Evolutionary conservation across 345 rosid species (phyloP).

Genomic region (Litchi chinensis): DNA sequence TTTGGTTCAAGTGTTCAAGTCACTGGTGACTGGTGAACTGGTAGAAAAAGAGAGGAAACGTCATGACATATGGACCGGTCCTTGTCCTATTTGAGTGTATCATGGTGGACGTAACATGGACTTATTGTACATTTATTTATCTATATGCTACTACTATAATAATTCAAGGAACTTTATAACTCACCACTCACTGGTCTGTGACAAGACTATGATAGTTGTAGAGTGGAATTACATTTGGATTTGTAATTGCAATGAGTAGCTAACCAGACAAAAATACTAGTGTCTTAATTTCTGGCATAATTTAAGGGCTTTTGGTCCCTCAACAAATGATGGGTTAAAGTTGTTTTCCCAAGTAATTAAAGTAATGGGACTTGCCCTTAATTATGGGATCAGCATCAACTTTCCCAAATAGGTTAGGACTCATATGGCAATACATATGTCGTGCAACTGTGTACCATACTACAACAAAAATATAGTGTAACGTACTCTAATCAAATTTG

Average conservation of each 20-base stretch:
- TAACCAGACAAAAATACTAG: neutral
- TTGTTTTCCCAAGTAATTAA: conserved; percentile 3
- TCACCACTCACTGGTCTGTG: neutral
- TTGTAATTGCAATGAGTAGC: neutral
- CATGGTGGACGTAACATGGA: neutral
- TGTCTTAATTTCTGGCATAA: conserved; percentile 29
- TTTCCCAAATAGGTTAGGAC: neutral
- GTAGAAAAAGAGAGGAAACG: neutral
- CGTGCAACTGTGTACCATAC: neutral
- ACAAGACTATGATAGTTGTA: neutral
- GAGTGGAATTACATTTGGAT: neutral
- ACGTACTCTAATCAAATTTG: too few relatives aligned
- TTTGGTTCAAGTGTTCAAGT: conserved; percentile 5
- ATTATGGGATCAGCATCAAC: neutral
- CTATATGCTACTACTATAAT: neutral
- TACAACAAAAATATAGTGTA: too few relatives aligned
- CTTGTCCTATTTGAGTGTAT: conserved; percentile 20
- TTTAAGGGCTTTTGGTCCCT: conserved; percentile 14
- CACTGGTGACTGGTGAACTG: neutral
- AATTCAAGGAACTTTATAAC: neutral
- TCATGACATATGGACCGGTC: conserved; percentile 19
- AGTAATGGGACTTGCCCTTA: neutral
- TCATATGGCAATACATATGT: neutral
- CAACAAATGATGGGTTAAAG: conserved; percentile 4
- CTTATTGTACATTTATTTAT: neutral